Percentiles rank a stretch among this genome's conserved stretches.
These are phyloP conservation scores for Scutellaria barbata DNA, from an alignment of 257 asterid species.

Conservation along the genomic window DNA sequence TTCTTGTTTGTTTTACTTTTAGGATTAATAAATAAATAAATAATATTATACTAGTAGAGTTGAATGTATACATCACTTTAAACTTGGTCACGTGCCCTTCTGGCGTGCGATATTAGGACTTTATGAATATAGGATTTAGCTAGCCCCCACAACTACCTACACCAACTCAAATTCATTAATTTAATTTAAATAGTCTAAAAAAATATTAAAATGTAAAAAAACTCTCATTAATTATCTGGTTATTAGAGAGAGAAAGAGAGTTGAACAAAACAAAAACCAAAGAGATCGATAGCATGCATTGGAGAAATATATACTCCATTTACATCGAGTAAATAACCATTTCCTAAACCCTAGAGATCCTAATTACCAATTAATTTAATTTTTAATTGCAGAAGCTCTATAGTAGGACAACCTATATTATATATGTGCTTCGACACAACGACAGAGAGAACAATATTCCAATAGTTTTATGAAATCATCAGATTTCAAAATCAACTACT, in stretches of 20 bases:
- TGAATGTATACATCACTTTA: not conserved
- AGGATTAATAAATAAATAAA: not conserved
- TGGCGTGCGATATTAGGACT: conserved; percentile 27
- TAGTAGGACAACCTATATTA: too few species aligned
- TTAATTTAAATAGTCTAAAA: not conserved
- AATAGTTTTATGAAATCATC: too few species aligned
- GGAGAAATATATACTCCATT: not conserved
- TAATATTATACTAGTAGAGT: not conserved
- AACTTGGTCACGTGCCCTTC: conserved; percentile 49
- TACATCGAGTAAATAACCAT: too few species aligned
- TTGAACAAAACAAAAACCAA: not conserved
- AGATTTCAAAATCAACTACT: too few species aligned
- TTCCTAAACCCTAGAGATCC: too few species aligned
- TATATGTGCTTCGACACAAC: too few species aligned
- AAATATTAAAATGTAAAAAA: too few species aligned
- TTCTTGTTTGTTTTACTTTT: not conserved
- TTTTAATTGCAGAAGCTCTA: too few species aligned
- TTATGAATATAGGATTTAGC: not conserved
- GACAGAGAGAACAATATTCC: too few species aligned
- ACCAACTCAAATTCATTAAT: not conserved
- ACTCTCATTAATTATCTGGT: too few species aligned
- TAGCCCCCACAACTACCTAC: not conserved
- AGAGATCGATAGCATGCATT: conserved; percentile 1
- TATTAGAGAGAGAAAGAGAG: too few species aligned
- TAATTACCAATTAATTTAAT: too few species aligned